Conservation (phyloP, 768 basidiomycete species). For the Sutorius australiensis region DNA sequence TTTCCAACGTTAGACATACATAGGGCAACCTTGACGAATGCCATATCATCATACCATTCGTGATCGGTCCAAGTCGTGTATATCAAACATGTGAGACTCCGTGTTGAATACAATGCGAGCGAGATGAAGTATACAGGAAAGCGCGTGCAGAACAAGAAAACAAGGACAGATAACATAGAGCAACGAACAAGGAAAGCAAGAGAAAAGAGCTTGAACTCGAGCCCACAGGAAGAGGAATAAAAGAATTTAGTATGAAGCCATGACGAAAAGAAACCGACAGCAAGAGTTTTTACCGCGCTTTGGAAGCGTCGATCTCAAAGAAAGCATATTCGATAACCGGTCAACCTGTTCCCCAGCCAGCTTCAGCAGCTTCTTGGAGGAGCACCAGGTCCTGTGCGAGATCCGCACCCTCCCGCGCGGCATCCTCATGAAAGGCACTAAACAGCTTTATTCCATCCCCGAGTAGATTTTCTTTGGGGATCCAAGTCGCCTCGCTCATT, state of each 20-base stretch:
- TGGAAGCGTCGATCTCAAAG: neutral
- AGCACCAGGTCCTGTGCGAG: constrained; percentile 15
- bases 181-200: neutral
- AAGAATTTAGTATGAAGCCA: neutral
- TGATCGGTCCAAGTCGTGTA: neutral
- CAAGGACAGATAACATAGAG: neutral
- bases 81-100: neutral
- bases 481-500: constrained; percentile 28
- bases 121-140: neutral
- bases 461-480: constrained; percentile 26
- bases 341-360: constrained; percentile 12
- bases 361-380: constrained; percentile 21
- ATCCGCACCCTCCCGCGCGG: constrained; percentile 16
- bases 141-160: neutral
- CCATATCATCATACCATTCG: neutral
- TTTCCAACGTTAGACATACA: too few relatives aligned
- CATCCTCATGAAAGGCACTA: constrained; percentile 17
- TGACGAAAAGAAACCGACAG: neutral
- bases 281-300: neutral
- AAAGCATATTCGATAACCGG: neutral
- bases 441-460: constrained; percentile 18
- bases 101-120: neutral
- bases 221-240: too few relatives aligned
- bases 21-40: too few relatives aligned
- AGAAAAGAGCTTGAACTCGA: neutral